phyloP scores from a whole-genome alignment of 2,329 filamentous ascomycete species.

The Pyrenophora tritici-repentis region DNA sequence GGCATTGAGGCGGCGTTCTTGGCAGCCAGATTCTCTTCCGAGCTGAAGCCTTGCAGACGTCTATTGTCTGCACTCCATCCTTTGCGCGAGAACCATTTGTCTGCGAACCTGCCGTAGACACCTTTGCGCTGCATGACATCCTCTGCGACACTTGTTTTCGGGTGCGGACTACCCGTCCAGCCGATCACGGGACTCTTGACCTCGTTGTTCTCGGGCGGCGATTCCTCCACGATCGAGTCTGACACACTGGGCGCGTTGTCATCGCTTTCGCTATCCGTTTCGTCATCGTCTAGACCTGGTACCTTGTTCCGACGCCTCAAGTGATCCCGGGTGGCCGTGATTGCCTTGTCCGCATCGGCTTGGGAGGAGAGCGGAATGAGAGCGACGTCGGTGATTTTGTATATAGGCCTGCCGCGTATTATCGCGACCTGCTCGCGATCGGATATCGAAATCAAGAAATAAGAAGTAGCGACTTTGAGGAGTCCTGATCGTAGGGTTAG shows the following conservation, averaged over 20 bases:
- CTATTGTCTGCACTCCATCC: conserved; percentile 78
- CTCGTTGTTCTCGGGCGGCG: conserved; percentile 39
- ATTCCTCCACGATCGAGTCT: conserved; percentile 45
- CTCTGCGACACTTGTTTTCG: conserved; percentile 69
- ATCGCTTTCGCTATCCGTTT: conserved; percentile 43
- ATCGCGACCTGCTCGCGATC: conserved; percentile 86
- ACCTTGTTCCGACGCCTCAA: conserved; percentile 46
- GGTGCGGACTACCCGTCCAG: conserved; percentile 29
- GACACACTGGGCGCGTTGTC: conserved; percentile 43
- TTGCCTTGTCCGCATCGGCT: conserved; percentile 72
- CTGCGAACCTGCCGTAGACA: conserved; percentile 85
- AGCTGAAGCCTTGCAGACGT: conserved; percentile 70
- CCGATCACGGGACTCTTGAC: conserved; percentile 39
- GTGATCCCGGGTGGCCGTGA: conserved; percentile 64
- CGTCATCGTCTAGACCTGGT: conserved; percentile 26
- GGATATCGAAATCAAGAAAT: conserved; percentile 86
- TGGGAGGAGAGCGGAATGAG: conserved; percentile 86
- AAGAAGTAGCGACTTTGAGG: conserved; percentile 77
- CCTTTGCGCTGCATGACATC: conserved; percentile 85
- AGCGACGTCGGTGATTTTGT: conserved; percentile 84
- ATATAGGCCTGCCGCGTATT: conserved; percentile 79
- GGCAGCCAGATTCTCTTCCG: conserved; percentile 51
- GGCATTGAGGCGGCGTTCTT: conserved; percentile 39
- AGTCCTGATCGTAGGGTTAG: conserved; percentile 65
- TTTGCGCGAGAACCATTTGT: conserved; percentile 86